These are phyloP conservation scores for Termitomyces sp. DNA, from an alignment of 768 basidiomycete species.

Conservation along the genomic window DNA sequence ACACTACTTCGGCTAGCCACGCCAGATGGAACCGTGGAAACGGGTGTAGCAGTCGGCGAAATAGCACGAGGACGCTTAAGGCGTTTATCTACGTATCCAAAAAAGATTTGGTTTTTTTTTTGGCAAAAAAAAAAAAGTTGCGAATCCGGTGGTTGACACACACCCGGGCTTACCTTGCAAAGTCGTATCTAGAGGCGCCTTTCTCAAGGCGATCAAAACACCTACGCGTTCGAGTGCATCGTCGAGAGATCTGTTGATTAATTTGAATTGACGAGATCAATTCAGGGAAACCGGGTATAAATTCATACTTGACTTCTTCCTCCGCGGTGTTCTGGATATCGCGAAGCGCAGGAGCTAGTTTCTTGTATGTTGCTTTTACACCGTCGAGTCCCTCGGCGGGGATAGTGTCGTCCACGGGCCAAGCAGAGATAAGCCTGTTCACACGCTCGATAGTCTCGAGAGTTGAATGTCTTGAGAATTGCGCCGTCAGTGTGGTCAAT, in stretches of 20 bases:
- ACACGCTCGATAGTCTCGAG: constrained; percentile 63
- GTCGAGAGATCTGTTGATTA: constrained; percentile 54
- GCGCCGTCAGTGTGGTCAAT: constrained; percentile 46
- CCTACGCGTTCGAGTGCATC: constrained; percentile 63
- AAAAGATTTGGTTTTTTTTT: neutral
- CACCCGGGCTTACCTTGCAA: constrained; percentile 43
- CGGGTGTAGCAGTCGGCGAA: constrained; percentile 59
- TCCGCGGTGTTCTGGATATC: constrained; percentile 57
- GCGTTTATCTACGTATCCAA: constrained; percentile 53
- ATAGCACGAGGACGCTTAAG: constrained; percentile 68
- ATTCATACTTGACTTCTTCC: constrained; percentile 54
- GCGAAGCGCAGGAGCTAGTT: constrained; percentile 52
- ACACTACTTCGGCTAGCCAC: constrained; percentile 35
- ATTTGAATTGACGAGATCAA: neutral
- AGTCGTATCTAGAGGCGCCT: constrained; percentile 51
- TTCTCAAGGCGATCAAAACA: constrained; percentile 67
- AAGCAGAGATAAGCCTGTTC: constrained; percentile 63
- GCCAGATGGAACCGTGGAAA: constrained; percentile 27
- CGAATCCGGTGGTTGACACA: neutral
- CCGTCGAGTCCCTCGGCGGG: constrained; percentile 63
- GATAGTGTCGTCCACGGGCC: constrained; percentile 67
- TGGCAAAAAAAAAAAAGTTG: no score
- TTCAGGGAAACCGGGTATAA: neutral
- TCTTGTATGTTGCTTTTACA: constrained; percentile 58
- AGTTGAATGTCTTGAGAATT: constrained; percentile 44